These are phyloP conservation scores for Calonectria pteridis DNA, from an alignment of 2,329 filamentous ascomycete genomes.

Conservation along the genomic window DNA sequence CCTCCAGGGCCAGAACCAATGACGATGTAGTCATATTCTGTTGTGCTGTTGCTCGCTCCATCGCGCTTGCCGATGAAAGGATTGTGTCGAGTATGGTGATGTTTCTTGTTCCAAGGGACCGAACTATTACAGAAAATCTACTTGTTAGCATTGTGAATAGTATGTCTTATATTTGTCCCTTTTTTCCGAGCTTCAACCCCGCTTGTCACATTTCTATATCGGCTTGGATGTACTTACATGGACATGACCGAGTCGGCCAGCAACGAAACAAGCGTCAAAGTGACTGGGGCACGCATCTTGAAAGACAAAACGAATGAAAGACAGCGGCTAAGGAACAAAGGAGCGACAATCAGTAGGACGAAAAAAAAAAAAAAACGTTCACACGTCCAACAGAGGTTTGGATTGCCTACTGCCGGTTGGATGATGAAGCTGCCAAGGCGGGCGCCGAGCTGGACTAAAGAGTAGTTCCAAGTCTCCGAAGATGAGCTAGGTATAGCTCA, in stretches of 20 bases:
- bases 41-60: not conserved
- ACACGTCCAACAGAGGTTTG: not conserved
- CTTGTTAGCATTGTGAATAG: not conserved
- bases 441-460: not conserved
- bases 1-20: slow-evolving; percentile 70
- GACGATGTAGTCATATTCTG: slow-evolving; percentile 68
- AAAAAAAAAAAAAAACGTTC: not conserved
- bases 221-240: not conserved
- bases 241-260: slow-evolving; percentile 28
- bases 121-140: not conserved
- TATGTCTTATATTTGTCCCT: not conserved
- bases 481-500: not conserved
- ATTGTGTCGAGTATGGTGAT: not conserved
- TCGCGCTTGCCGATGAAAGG: slow-evolving; percentile 16
- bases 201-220: no score
- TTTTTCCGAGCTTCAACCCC: not conserved
- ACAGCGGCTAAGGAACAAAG: not conserved
- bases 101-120: not conserved
- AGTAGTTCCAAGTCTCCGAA: not conserved
- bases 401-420: not conserved
- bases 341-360: not conserved
- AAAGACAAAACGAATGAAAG: not conserved
- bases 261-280: slow-evolving; percentile 24
- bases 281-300: slow-evolving; percentile 32
- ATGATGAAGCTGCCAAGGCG: not conserved